Evolutionary conservation across 768 basidiomycete genomes (phyloP), one percentile per base, ranked within the genome.

Genomic region (Phaeolepiota aurea): DNA sequence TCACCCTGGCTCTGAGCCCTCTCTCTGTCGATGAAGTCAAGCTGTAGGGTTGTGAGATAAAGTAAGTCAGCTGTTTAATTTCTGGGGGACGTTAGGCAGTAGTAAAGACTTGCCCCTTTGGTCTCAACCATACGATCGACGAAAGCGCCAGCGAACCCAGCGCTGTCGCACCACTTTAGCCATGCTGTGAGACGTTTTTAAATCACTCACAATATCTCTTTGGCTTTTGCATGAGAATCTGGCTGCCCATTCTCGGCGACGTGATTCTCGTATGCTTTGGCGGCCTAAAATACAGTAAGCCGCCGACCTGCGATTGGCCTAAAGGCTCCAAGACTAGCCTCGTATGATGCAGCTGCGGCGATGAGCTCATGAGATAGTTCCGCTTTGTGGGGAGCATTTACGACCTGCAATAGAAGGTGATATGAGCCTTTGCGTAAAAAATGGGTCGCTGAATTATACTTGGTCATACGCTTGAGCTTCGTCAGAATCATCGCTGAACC

Each of bases 341-440:
- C 79, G 57, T 69, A 85, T 20, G 77, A 58, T 4, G 81, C 82
- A 33, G 83, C 83, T 31, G 61, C 80, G 35, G 78, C 77, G 46
- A 86, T 68, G 32, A 84, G 54, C 59, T 86, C 76, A 55, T 86
- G 82, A 5, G 77, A 73, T 40, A 82, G 58, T 42, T 58, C 42
- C 1, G 80, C 74, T 61, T 79, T 61, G 64, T 82, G 80, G 7
- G 66, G 68, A 11, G 66, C 65, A 37, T 68, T 69, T 13, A 41
- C 23, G 34, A 72, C 69, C 77, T 80, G 45, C 11, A 32, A 31
- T 33, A 5, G n/a, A 9, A 38, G 40, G 32, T 13, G 18, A 42
- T 14, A 49, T 34, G 37, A 25, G 22, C 16, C 15, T 18, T n/a
- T 20, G 1, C 15, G 20, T 5, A 16, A n/a, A 28, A 35, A 0